phyloP scores from a whole-genome alignment of 768 basidiomycete genomes.

The Calvatia gigantea region DNA sequence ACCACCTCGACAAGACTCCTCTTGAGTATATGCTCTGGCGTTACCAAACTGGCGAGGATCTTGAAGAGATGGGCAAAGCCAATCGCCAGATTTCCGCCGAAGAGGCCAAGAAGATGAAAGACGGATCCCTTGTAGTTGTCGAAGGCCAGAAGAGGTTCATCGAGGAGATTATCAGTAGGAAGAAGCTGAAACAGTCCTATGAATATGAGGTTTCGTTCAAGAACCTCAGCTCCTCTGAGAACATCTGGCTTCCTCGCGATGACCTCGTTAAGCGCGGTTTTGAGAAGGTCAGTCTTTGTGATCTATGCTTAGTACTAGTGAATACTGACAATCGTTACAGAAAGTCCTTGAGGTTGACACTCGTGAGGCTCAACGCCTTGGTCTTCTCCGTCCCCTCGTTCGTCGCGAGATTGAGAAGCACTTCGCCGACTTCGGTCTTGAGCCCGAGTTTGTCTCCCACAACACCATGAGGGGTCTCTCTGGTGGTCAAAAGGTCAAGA shows the following conservation, averaged over 20 bases:
- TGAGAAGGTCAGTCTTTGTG: slow-evolving; percentile 64
- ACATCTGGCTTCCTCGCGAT: slow-evolving; percentile 96
- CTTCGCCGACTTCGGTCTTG: slow-evolving; percentile 98
- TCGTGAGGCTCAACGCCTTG: slow-evolving; percentile 94
- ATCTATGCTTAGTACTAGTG: not conserved
- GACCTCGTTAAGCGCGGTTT: slow-evolving; percentile 97
- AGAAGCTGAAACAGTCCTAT: slow-evolving; percentile 99
- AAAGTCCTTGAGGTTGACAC: slow-evolving; percentile 98
- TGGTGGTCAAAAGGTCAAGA: slow-evolving; percentile 99
- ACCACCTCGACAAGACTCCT: slow-evolving; percentile 98
- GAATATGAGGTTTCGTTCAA: slow-evolving; percentile 99
- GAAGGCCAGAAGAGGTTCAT: slow-evolving; percentile 95
- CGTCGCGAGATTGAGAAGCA: slow-evolving; percentile 99
- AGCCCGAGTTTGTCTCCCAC: slow-evolving; percentile 98
- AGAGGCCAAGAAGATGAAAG: slow-evolving; percentile 95
- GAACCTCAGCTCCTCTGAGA: slow-evolving; percentile 92
- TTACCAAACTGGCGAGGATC: slow-evolving; percentile 98
- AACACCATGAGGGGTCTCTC: slow-evolving; percentile 99
- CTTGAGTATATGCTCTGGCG: slow-evolving; percentile 99
- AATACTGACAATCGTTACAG: slow-evolving; percentile 31
- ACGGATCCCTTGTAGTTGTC: slow-evolving; percentile 78
- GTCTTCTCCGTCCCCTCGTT: slow-evolving; percentile 93
- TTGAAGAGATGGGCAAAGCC: slow-evolving; percentile 95
- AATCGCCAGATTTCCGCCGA: slow-evolving; percentile 83
- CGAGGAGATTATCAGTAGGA: slow-evolving; percentile 86